Evolutionary conservation across 2,329 filamentous ascomycete genomes (phyloP), one percentile per base, ranked within the genome.

Genomic region (Lasiodiplodia gonubiensis): DNA sequence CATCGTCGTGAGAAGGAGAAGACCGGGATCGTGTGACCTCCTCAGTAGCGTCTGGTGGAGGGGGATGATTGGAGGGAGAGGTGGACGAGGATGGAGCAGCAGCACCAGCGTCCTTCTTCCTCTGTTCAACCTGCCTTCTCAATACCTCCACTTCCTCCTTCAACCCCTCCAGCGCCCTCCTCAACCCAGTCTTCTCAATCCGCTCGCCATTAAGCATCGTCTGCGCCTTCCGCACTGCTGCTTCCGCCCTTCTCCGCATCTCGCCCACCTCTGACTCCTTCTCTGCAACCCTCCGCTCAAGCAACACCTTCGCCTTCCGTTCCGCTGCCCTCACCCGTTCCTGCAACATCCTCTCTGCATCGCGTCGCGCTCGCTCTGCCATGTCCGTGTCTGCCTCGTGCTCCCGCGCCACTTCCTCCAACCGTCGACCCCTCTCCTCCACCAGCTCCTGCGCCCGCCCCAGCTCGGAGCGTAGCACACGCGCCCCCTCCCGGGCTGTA

Each of bases 61-160:
- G 7, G 42, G 1, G 39, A 5, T 46, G 39, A 21, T 18, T 46
- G 6, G 39, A 8, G 2, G 42, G 21, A 46, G 42, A 46, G 10
- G 42, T 21, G 42, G 42, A 46, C 42, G n/a, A 12, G 14, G 37
- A 12, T 21, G n/a, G n/a, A 21, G 12, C 37, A 39, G 37, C 37
- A 39, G 42, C 42, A 46, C 1, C 30, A 54, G 33, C 4, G 16
- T n/a, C 49, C 25, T 33, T 37, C 60, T 60, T 59, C 33, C 42
- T 18, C 21, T 10, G n/a, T 52, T 65, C 42, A 11, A 63, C 23
- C 30, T 27, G 27, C 23, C 18, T 8, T 16, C 54, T 57, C 30
- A 68, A 33, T 11, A 2, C 21, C 10, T 68, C 67, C 16, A 68
- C 61, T 14, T 68, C 60, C 42, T 48, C 25, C 51, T 48, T 64